Evolutionary conservation across 2,329 filamentous ascomycete genomes (phyloP).

Genomic region (Ophiostoma sp.): DNA sequence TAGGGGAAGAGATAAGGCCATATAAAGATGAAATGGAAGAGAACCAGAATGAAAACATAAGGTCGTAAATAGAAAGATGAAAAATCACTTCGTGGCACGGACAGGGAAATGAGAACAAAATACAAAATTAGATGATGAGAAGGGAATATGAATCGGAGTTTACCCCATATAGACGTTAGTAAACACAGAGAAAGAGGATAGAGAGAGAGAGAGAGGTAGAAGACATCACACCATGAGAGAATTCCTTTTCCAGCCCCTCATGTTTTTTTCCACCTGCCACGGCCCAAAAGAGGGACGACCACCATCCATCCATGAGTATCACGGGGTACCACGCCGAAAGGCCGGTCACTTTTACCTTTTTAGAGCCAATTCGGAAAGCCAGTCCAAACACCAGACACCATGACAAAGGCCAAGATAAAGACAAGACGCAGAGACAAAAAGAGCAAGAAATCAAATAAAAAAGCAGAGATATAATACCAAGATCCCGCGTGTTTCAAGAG

Average conservation of each 20-base stretch:
- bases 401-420: conserved; percentile 2
- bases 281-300: conserved; percentile 10
- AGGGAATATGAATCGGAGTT: too few species aligned
- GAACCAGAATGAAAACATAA: not conserved
- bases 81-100: not conserved
- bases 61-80: not conserved
- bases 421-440: not conserved
- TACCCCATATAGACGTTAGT: too few species aligned
- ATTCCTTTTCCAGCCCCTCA: not conserved
- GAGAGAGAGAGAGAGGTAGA: not conserved
- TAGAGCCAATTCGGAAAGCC: not conserved
- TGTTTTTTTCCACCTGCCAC: not conserved
- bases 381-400: conserved; percentile 14
- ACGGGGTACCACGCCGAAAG: not conserved
- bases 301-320: not conserved
- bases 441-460: not conserved
- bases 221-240: not conserved
- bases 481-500: not conserved
- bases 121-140: not conserved
- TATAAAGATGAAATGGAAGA: not conserved
- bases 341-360: conserved; percentile 5
- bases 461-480: conserved; percentile 4
- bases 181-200: not conserved
- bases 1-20: too few species aligned
- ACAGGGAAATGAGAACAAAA: not conserved